Evolutionary conservation across 345 rosid genomes (phyloP).

Genomic region (Eucalyptus polybractea): DNA sequence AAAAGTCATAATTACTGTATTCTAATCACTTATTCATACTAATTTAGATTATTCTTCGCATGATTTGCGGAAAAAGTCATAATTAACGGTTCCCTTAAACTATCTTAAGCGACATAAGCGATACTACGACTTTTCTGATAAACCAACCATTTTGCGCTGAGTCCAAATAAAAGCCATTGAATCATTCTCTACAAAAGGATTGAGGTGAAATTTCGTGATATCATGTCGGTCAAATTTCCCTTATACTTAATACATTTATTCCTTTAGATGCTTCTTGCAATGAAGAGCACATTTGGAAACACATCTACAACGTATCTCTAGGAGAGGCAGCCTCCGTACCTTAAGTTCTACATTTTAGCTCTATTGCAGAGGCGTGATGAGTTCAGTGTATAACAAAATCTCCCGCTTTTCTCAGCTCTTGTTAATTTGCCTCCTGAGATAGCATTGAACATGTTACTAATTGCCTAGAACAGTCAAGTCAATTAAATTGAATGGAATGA

Average conservation of each 20-base stretch:
- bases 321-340: neutral
- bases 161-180: no score
- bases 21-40: neutral
- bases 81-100: neutral
- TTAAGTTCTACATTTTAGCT: neutral
- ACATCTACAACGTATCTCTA: neutral
- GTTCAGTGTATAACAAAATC: neutral
- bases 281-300: neutral
- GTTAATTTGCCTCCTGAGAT: neutral
- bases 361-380: neutral
- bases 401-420: neutral
- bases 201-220: neutral
- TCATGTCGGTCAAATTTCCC: no score
- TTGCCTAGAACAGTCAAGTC: no score
- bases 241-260: no score
- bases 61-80: neutral
- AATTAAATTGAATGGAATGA: no score
- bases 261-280: neutral
- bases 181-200: neutral
- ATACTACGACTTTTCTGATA: neutral
- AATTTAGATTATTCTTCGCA: neutral
- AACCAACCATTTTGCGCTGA: neutral
- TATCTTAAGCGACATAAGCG: neutral
- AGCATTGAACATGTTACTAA: neutral
- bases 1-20: no score